phyloP scores from a whole-genome alignment of 2,329 filamentous ascomycete species.

The Dactylellina sp. region DNA sequence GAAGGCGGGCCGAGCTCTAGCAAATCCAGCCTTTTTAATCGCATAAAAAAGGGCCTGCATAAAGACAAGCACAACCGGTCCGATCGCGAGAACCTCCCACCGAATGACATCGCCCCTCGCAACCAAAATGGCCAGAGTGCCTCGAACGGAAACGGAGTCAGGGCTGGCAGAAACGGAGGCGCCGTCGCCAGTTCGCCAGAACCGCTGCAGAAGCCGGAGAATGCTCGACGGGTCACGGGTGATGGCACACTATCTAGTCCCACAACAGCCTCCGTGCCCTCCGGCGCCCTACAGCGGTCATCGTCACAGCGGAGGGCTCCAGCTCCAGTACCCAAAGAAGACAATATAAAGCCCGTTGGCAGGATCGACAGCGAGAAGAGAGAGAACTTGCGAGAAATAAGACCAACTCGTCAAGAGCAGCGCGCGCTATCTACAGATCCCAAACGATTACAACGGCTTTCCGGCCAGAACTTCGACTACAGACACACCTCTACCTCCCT shows the following conservation, averaged over 20 bases:
- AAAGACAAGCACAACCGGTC: slow-evolving; percentile 38
- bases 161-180: slow-evolving; percentile 2
- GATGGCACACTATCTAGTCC: slow-evolving; percentile 39
- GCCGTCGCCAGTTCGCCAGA: slow-evolving; percentile 19
- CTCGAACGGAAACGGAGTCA: slow-evolving; percentile 1
- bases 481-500: slow-evolving; percentile 48
- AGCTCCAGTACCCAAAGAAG: slow-evolving; percentile 15
- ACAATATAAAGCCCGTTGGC: slow-evolving; percentile 39
- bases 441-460: slow-evolving; percentile 45
- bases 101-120: background rate
- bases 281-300: slow-evolving; percentile 40
- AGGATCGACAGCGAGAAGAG: slow-evolving; percentile 51
- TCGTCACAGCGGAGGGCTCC: slow-evolving; percentile 34
- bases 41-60: slow-evolving; percentile 50
- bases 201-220: slow-evolving; percentile 36
- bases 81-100: slow-evolving; percentile 35
- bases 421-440: slow-evolving; percentile 49
- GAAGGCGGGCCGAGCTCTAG: slow-evolving; percentile 49
- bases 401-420: slow-evolving; percentile 53
- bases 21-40: slow-evolving; percentile 51
- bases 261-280: slow-evolving; percentile 40
- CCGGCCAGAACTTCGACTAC: slow-evolving; percentile 53
- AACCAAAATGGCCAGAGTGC: slow-evolving; percentile 16
- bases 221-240: slow-evolving; percentile 40
- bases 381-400: slow-evolving; percentile 48